These are phyloP conservation scores for Hericium coralloides DNA, from an alignment of 768 basidiomycete species.

Conservation along the genomic window DNA sequence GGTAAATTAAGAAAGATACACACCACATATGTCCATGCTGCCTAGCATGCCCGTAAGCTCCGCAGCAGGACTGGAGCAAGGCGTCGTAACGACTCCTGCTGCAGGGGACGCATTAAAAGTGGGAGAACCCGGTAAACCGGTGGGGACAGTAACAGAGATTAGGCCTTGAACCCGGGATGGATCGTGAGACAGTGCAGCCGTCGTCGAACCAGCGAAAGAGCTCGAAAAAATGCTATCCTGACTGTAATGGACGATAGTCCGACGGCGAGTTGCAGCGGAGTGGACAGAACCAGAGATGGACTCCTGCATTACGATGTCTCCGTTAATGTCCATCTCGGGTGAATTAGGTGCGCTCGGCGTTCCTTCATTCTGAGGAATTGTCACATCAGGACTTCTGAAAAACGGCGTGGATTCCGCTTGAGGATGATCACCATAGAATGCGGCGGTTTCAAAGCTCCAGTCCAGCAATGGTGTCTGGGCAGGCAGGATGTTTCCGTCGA, in stretches of 20 bases:
- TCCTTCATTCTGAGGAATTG: neutral
- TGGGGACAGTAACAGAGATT: neutral
- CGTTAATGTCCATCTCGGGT: neutral
- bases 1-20: neutral
- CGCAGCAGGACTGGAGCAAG: constrained; percentile 3
- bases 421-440: constrained; percentile 9
- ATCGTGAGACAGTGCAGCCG: neutral
- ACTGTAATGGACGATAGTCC: neutral
- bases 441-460: constrained; percentile 3
- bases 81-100: neutral
- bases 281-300: neutral
- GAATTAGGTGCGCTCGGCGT: constrained; percentile 3
- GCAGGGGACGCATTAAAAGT: neutral
- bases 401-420: constrained; percentile 13
- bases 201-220: constrained; percentile 1
- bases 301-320: neutral
- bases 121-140: neutral
- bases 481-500: constrained; percentile 10
- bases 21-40: constrained; percentile 11
- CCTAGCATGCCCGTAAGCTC: constrained; percentile 11
- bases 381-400: neutral
- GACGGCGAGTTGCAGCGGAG: neutral
- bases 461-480: constrained; percentile 11
- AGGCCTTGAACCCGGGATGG: neutral
- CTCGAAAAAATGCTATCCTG: constrained; percentile 13